phyloP scores from a whole-genome alignment of 148 eudicot genomes.

The Agrostemma githago region DNA sequence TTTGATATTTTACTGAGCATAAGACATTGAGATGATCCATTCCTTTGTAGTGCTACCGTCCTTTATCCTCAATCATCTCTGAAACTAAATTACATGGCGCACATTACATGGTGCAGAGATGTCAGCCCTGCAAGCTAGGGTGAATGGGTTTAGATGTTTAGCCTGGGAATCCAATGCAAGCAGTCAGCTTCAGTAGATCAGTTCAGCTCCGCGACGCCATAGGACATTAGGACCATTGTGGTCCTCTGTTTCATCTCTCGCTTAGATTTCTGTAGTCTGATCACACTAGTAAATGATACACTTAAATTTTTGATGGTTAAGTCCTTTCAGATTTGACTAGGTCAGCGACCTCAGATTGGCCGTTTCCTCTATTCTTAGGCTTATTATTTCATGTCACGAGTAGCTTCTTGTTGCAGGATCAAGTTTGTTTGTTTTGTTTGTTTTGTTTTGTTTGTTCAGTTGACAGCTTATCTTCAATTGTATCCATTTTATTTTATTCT shows the following conservation, averaged over 20 bases:
- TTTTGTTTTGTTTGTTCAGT: not conserved
- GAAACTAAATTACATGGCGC: not conserved
- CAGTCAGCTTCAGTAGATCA: not conserved
- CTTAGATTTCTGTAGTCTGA: not conserved
- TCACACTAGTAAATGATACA: not conserved
- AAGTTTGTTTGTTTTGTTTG: conserved; percentile 3
- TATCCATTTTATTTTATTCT: not conserved
- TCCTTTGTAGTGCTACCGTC: not conserved
- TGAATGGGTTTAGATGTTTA: not conserved
- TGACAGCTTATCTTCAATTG: not conserved
- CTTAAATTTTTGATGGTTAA: not conserved
- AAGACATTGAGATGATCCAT: not conserved
- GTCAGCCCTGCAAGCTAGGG: not conserved
- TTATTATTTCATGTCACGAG: not conserved
- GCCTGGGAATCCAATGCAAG: not conserved
- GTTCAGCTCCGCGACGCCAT: not conserved
- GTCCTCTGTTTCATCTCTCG: not conserved
- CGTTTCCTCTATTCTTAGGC: not conserved
- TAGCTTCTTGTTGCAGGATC: not conserved
- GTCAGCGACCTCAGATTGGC: not conserved
- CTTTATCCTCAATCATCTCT: not conserved
- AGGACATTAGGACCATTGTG: not conserved
- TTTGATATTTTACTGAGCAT: not conserved
- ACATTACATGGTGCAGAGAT: too few species aligned
- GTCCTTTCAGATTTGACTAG: not conserved